A percentile compares a stretch with the other conserved stretches of the same genome.
phyloP scores from a whole-genome alignment of 768 basidiomycete species.

The Naganishia vishniacii region DNA sequence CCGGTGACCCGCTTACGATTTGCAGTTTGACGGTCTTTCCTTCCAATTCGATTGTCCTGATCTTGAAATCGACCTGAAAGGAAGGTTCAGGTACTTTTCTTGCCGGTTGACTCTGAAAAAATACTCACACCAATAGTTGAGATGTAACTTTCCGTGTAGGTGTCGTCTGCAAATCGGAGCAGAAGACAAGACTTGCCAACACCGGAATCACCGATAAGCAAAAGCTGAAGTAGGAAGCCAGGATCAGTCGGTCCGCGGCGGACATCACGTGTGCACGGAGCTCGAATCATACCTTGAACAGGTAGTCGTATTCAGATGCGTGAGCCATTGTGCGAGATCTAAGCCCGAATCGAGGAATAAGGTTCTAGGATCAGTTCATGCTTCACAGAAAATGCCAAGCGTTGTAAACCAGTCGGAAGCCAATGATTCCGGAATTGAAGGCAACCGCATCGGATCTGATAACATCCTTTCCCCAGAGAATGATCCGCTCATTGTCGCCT shows the following conservation, averaged over 20 bases:
- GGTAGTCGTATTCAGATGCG: conserved; percentile 48
- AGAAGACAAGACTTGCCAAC: conserved; percentile 78
- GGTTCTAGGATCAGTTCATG: too few species aligned
- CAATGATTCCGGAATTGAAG: too few species aligned
- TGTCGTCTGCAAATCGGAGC: conserved; percentile 88
- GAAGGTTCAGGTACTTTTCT: conserved; percentile 7
- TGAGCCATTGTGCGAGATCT: conserved; percentile 38
- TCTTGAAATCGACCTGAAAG: conserved; percentile 51
- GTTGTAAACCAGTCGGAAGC: too few species aligned
- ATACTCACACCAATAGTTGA: conserved; percentile 86
- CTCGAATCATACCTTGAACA: conserved; percentile 43
- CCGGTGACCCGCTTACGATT: conserved; percentile 63
- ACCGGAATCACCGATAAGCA: conserved; percentile 96
- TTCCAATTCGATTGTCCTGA: conserved; percentile 95
- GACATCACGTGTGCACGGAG: conserved; percentile 32
- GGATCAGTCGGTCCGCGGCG: conserved; percentile 18
- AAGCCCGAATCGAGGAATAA: neutral
- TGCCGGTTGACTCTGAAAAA: neutral
- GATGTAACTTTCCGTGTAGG: conserved; percentile 98
- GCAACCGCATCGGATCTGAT: too few species aligned
- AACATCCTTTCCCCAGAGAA: too few species aligned
- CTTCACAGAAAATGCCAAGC: too few species aligned
- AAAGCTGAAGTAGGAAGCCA: conserved; percentile 56
- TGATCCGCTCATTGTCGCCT: too few species aligned
- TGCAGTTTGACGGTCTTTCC: conserved; percentile 97